Evolutionary conservation across 352 stramenopile species (phyloP).

Genomic region (Phytopythium oedochilum): DNA sequence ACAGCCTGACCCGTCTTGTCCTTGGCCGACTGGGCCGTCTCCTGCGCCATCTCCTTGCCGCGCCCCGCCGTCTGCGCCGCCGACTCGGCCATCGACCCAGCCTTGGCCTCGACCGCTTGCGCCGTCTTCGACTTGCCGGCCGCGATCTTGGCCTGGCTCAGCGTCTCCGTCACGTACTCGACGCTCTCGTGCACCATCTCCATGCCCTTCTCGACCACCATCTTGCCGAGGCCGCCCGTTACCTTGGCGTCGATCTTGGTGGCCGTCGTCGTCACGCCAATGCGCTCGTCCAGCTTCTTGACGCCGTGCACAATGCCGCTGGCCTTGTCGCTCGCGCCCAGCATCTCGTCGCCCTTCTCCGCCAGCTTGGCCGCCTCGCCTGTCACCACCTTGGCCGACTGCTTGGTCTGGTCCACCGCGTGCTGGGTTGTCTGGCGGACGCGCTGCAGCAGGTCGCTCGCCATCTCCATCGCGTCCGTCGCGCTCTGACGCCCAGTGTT

Average conservation of each 20-base stretch:
- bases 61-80: conserved; percentile 20
- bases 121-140: conserved; percentile 40
- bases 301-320: conserved; percentile 41
- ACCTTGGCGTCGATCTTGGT: conserved; percentile 58
- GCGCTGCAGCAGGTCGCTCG: conserved; percentile 42
- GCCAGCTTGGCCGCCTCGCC: conserved; percentile 38
- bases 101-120: conserved; percentile 32
- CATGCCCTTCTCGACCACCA: conserved; percentile 44
- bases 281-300: conserved; percentile 44
- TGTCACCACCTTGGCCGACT: conserved; percentile 26
- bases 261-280: conserved; percentile 50
- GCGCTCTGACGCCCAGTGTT: conserved; percentile 48
- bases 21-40: conserved; percentile 20
- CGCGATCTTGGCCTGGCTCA: conserved; percentile 51
- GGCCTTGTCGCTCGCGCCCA: conserved; percentile 36
- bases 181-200: conserved; percentile 59
- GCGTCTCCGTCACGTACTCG: conserved; percentile 59
- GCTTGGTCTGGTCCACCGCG: conserved; percentile 17
- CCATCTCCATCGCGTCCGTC: conserved; percentile 53
- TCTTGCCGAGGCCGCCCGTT: conserved; percentile 50
- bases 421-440: conserved; percentile 40
- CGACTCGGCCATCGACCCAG: conserved; percentile 14
- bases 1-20: conserved; percentile 14
- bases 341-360: conserved; percentile 49
- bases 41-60: conserved; percentile 19